Conservation (phyloP, 2,329 filamentous ascomycete genomes). For the Elsinoe fawcettii region DNA sequence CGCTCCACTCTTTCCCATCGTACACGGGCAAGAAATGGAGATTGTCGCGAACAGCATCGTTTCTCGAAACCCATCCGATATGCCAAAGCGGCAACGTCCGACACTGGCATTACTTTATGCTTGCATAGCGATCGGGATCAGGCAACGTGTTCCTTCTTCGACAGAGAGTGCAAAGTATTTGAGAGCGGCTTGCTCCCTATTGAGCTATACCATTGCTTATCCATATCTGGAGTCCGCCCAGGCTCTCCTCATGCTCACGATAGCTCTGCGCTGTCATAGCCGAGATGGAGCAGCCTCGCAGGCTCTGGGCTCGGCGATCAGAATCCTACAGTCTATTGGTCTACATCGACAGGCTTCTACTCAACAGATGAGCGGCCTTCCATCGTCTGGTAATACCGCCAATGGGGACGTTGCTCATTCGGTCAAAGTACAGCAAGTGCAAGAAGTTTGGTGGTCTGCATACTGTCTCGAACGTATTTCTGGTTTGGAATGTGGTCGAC, state of each 20-base stretch:
- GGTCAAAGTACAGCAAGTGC: background rate
- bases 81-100: too few relatives aligned
- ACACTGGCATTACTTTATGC: too few relatives aligned
- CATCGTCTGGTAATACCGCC: too few relatives aligned
- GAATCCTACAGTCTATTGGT: constrained; percentile 16
- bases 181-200: constrained; percentile 3
- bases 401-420: too few relatives aligned
- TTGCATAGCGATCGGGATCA: too few relatives aligned
- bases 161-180: constrained; percentile 14
- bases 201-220: background rate
- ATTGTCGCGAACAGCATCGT: too few relatives aligned
- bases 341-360: constrained; percentile 8
- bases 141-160: too few relatives aligned
- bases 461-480: constrained; percentile 7
- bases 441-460: constrained; percentile 1
- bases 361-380: background rate
- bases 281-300: constrained; percentile 10
- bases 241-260: constrained; percentile 11
- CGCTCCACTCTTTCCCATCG: too few relatives aligned
- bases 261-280: constrained; percentile 15
- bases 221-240: constrained; percentile 13
- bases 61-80: too few relatives aligned
- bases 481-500: background rate
- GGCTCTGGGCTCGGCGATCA: constrained; percentile 12
- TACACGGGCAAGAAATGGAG: too few relatives aligned